phyloP scores from a whole-genome alignment of 164 flowering plant genomes.

The Platanus orientalis region DNA sequence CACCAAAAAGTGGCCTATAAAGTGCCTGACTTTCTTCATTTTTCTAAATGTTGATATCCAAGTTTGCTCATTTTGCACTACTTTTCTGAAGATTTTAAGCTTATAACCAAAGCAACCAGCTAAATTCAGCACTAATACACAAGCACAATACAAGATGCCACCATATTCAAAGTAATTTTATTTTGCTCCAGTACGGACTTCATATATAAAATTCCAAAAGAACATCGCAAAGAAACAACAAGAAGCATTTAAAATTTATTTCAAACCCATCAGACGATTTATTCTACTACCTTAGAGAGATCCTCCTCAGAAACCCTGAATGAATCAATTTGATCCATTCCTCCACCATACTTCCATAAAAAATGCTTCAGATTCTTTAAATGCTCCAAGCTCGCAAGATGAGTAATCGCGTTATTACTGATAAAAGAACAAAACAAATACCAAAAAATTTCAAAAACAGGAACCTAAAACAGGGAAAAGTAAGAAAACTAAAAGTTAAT shows the following conservation, averaged over 20 bases:
- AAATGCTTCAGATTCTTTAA: constrained; percentile 65
- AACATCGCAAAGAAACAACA: not conserved
- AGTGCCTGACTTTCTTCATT: too few relatives aligned
- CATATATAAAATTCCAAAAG: not conserved
- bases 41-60: too few relatives aligned
- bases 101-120: too few relatives aligned
- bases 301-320: constrained; percentile 57
- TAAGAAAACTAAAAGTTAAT: not conserved
- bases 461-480: not conserved
- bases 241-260: not conserved
- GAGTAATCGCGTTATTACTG: constrained; percentile 67
- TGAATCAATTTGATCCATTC: constrained; percentile 48
- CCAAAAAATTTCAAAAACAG: not conserved
- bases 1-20: too few relatives aligned
- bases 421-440: not conserved
- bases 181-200: too few relatives aligned
- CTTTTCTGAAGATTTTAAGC: too few relatives aligned
- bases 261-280: not conserved
- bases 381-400: constrained; percentile 68
- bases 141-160: too few relatives aligned
- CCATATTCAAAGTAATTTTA: too few relatives aligned
- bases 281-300: constrained; percentile 43
- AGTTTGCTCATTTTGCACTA: too few relatives aligned
- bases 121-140: too few relatives aligned
- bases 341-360: constrained; percentile 71